Conservation (phyloP, 208 protist genomes). For the Leptomonas pyrrhocoris region DNA sequence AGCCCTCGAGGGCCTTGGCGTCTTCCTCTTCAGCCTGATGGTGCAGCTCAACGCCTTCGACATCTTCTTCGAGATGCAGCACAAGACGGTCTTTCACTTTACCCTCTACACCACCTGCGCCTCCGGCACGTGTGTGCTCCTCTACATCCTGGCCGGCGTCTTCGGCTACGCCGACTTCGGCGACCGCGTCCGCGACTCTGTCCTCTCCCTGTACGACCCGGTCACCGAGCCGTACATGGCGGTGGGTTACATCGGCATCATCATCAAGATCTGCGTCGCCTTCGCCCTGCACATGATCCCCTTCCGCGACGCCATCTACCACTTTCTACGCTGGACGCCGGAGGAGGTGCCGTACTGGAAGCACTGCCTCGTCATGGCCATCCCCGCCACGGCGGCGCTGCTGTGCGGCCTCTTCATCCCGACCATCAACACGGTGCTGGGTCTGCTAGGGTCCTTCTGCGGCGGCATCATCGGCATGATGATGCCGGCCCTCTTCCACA, state of each 20-base stretch:
- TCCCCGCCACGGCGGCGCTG: conserved; percentile 28
- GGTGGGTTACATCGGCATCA: conserved; percentile 64
- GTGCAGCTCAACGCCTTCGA: conserved; percentile 52
- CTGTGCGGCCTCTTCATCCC: conserved; percentile 47
- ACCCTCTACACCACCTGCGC: conserved; percentile 39
- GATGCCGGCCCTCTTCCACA: conserved; percentile 61
- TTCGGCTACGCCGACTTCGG: conserved; percentile 78
- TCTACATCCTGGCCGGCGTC: conserved; percentile 63
- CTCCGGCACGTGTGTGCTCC: conserved; percentile 41
- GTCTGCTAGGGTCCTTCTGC: conserved; percentile 54
- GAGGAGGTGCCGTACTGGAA: conserved; percentile 37
- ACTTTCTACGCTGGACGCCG: conserved; percentile 34
- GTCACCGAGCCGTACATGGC: conserved; percentile 49
- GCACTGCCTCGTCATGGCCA: conserved; percentile 32
- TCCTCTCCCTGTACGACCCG: conserved; percentile 59
- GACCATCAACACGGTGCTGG: conserved; percentile 50
- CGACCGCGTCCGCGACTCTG: conserved; percentile 34
- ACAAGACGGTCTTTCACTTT: conserved; percentile 43
- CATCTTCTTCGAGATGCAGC: conserved; percentile 57
- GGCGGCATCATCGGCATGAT: conserved; percentile 64
- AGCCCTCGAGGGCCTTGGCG: conserved; percentile 51
- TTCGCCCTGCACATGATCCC: conserved; percentile 65
- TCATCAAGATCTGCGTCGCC: conserved; percentile 65
- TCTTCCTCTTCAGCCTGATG: conserved; percentile 54
- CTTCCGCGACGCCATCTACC: conserved; percentile 57